A percentile compares a stretch with the other conserved stretches of the same genome.
Evolutionary conservation across 768 basidiomycete genomes (phyloP).

Genomic region (Tulasnella sp.): DNA sequence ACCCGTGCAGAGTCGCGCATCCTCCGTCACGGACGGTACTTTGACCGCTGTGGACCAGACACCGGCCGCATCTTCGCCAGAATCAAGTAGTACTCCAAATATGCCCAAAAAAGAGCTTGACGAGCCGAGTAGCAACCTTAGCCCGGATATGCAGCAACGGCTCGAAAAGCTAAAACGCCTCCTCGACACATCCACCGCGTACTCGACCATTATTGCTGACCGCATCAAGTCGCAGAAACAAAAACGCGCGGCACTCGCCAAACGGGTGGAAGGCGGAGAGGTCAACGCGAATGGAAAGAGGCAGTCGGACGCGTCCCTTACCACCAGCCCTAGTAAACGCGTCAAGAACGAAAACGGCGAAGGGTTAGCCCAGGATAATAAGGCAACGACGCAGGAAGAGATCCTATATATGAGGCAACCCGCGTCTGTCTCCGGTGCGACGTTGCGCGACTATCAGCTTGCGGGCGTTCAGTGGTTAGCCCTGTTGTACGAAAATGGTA

Average conservation of each 20-base stretch:
- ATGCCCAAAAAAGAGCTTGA: no score
- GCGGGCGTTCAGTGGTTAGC: constrained; percentile 96
- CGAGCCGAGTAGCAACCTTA: no score
- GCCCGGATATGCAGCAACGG: neutral
- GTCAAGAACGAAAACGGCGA: constrained; percentile 2
- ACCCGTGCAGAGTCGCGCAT: neutral
- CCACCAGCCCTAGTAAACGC: constrained; percentile 5
- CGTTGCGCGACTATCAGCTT: constrained; percentile 79
- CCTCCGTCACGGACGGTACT: neutral
- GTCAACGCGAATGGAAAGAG: constrained; percentile 2
- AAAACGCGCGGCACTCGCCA: neutral
- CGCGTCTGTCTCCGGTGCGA: constrained; percentile 67
- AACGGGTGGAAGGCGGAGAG: neutral
- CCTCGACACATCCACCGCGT: constrained; percentile 8
- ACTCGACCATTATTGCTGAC: constrained; percentile 13
- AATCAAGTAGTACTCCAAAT: no score
- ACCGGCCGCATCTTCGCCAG: neutral
- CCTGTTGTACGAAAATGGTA: constrained; percentile 70
- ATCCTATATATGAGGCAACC: constrained; percentile 42
- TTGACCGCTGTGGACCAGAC: neutral
- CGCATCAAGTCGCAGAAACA: constrained; percentile 13
- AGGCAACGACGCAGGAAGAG: neutral
- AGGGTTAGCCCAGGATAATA: neutral
- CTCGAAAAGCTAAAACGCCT: constrained; percentile 5
- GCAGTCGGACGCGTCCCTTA: neutral